Conservation (phyloP, 2,329 filamentous ascomycete genomes). For the Fusarium sp. region DNA sequence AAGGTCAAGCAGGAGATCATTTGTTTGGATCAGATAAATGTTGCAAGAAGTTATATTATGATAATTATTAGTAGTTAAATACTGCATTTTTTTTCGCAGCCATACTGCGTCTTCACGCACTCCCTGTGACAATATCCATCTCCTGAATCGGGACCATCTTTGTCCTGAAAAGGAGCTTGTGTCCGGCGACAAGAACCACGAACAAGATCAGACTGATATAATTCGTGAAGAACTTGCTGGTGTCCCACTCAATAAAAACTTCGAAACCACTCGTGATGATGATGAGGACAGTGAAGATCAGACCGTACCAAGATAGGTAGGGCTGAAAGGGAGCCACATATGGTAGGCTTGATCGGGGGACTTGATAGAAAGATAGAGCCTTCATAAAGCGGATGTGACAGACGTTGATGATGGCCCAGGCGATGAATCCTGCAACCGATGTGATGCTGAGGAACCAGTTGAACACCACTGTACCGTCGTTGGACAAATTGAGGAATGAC, state of each 20-base stretch:
- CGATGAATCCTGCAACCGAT: slow-evolving; percentile 54
- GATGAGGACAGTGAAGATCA: slow-evolving; percentile 46
- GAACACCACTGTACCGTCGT: slow-evolving; percentile 48
- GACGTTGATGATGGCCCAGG: slow-evolving; percentile 53
- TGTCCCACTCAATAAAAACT: slow-evolving; percentile 7
- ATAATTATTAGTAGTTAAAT: background rate
- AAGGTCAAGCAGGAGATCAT: background rate
- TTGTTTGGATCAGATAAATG: background rate
- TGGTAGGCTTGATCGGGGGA: slow-evolving; percentile 47
- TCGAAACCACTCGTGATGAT: slow-evolving; percentile 64
- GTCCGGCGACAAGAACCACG: background rate
- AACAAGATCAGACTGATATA: slow-evolving; percentile 2
- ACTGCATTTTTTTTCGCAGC: background rate
- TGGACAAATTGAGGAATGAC: slow-evolving; percentile 53
- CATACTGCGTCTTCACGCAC: background rate
- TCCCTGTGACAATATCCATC: slow-evolving; percentile 3
- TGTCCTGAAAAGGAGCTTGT: slow-evolving; percentile 1
- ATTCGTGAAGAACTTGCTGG: slow-evolving; percentile 1
- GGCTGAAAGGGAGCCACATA: slow-evolving; percentile 53
- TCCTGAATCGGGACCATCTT: background rate
- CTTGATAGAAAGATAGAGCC: slow-evolving; percentile 50
- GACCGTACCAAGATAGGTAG: slow-evolving; percentile 49
- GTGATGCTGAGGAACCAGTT: slow-evolving; percentile 54
- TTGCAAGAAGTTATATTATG: background rate
- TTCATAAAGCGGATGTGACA: slow-evolving; percentile 52